These are phyloP conservation scores for Solanum habrochaites DNA, from an alignment of 257 asterid genomes.

Conservation along the genomic window DNA sequence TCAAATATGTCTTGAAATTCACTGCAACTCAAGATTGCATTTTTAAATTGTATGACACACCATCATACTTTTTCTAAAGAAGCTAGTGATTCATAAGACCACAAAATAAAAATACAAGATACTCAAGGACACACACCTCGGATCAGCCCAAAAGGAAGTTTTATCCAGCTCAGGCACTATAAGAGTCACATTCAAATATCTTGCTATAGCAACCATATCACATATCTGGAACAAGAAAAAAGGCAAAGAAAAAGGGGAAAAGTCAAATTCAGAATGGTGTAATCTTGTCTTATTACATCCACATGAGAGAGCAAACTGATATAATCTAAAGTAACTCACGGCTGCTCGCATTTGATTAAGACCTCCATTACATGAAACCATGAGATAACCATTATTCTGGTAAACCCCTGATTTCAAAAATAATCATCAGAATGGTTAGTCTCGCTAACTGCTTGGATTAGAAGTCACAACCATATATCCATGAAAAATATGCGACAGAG, in stretches of 20 bases:
- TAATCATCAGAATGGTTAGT: neutral
- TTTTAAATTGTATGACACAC: neutral
- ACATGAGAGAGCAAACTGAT: neutral
- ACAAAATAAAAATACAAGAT: neutral
- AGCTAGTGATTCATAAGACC: neutral
- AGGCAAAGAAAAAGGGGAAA: neutral
- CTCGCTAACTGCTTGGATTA: neutral
- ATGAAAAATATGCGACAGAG: no score
- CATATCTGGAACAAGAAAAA: conserved; percentile 46
- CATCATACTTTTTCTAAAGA: neutral
- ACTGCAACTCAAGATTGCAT: conserved; percentile 29
- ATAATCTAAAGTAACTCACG: conserved; percentile 21
- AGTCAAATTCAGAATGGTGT: neutral
- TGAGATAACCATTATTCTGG: conserved; percentile 50
- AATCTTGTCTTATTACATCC: neutral
- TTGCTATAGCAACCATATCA: conserved; percentile 97
- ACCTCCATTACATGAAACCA: conserved; percentile 75
- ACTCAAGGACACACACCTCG: conserved; percentile 48
- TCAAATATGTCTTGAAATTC: conserved; percentile 90
- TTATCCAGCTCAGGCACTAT: conserved; percentile 92
- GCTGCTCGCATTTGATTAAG: conserved; percentile 77
- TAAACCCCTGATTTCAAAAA: conserved; percentile 32
- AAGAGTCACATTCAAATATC: conserved; percentile 81
- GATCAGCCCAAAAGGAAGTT: conserved; percentile 96
- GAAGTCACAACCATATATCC: neutral